Percentiles rank a stretch among this genome's conserved stretches.
These are phyloP conservation scores for Xylariales sp. DNA, from an alignment of 2,329 filamentous ascomycete genomes.

Conservation along the genomic window DNA sequence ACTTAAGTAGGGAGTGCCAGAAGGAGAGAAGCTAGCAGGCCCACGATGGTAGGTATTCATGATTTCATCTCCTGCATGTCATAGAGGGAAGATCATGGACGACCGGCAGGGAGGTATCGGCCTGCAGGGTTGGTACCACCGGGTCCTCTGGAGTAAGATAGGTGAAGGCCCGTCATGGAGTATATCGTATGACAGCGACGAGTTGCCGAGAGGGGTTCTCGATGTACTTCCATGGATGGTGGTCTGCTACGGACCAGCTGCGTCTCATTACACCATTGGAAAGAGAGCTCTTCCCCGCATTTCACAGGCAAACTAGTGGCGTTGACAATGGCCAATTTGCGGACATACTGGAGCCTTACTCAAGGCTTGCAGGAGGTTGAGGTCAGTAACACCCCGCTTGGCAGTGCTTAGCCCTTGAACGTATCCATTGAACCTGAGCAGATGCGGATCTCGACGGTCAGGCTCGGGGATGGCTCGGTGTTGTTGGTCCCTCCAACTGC, in stretches of 20 bases:
- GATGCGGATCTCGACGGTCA: no score
- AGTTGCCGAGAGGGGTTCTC: background rate
- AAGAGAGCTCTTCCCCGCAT: conserved; percentile 4
- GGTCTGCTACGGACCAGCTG: background rate
- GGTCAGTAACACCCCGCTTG: no score
- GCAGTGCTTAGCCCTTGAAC: no score
- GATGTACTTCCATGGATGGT: no score
- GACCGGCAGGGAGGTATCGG: background rate
- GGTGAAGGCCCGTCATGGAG: background rate
- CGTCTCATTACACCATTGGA: conserved; percentile 4
- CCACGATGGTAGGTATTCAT: conserved; percentile 5
- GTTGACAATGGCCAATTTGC: conserved; percentile 1
- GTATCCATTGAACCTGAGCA: no score
- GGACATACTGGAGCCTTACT: background rate
- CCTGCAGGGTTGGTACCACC: background rate
- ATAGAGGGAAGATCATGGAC: conserved; percentile 1
- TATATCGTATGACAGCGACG: background rate
- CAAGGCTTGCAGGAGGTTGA: no score
- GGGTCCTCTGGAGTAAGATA: background rate
- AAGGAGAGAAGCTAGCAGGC: conserved; percentile 1
- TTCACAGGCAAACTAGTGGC: conserved; percentile 3
- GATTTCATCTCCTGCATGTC: conserved; percentile 2
- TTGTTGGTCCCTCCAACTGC: background rate
- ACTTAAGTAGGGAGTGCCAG: conserved; percentile 6
- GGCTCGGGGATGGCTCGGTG: background rate